These are phyloP conservation scores for Botrytis deweyae DNA, from an alignment of 2,329 filamentous ascomycete genomes.

Conservation along the genomic window DNA sequence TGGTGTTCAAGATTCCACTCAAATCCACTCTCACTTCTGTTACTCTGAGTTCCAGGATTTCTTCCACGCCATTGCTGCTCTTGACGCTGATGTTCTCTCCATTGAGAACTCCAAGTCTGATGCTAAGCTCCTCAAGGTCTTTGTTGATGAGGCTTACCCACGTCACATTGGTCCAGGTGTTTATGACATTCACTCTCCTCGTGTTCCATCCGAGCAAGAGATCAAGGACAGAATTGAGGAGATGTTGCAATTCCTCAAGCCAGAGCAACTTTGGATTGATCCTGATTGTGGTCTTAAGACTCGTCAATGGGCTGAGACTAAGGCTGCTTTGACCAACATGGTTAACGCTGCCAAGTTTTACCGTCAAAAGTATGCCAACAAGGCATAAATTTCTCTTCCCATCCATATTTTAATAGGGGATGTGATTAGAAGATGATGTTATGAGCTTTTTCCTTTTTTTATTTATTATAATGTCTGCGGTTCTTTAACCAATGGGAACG, in stretches of 20 bases:
- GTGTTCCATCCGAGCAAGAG: conserved; percentile 95
- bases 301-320: conserved; percentile 97
- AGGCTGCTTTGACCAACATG: conserved; percentile 94
- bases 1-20: conserved; percentile 90
- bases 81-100: conserved; percentile 96
- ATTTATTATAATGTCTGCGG: conserved; percentile 25
- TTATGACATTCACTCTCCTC: conserved; percentile 99
- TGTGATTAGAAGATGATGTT: conserved; percentile 22
- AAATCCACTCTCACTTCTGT: conserved; percentile 99
- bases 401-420: conserved; percentile 23
- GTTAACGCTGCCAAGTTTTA: conserved; percentile 97
- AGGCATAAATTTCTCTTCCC: conserved; percentile 24
- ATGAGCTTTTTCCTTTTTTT: conserved; percentile 17
- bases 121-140: conserved; percentile 98
- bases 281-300: conserved; percentile 99
- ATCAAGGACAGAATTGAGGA: conserved; percentile 97
- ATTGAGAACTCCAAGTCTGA: conserved; percentile 99
- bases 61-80: conserved; percentile 98
- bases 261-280: conserved; percentile 99
- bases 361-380: conserved; percentile 75
- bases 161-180: conserved; percentile 99
- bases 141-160: conserved; percentile 94
- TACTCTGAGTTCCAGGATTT: conserved; percentile 99
- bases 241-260: conserved; percentile 97
- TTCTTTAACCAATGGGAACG: conserved; percentile 40